Conservation (phyloP, 106 monocot genomes). For the Amphibolis antarctica region DNA sequence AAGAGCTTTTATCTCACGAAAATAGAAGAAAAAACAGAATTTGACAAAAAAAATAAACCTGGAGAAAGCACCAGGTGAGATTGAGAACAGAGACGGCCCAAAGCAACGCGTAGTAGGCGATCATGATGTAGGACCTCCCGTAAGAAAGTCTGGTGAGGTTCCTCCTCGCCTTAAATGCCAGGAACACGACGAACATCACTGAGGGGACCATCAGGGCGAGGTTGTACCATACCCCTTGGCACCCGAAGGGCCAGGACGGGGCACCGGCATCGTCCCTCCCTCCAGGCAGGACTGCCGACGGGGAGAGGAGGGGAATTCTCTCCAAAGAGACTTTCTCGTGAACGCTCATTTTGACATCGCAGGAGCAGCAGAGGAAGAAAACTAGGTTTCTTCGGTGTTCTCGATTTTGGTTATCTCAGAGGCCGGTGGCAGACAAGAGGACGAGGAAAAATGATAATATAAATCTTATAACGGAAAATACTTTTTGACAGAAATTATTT, state of each 20-base stretch:
- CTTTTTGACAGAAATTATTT: too few relatives aligned
- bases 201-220: constrained; percentile 21
- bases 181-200: constrained; percentile 12
- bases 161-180: constrained; percentile 20
- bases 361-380: not conserved
- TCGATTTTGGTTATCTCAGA: too few relatives aligned
- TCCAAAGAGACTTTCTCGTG: too few relatives aligned
- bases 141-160: constrained; percentile 22
- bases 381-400: not conserved
- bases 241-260: constrained; percentile 9
- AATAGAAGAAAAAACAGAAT: not conserved
- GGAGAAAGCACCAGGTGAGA: constrained; percentile 19
- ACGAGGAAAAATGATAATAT: too few relatives aligned
- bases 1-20: not conserved
- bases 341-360: too few relatives aligned
- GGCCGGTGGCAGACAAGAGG: too few relatives aligned
- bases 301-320: not conserved
- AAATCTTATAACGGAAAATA: too few relatives aligned
- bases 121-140: constrained; percentile 20
- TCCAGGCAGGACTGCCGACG: not conserved
- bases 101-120: constrained; percentile 19
- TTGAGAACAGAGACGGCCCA: constrained; percentile 23
- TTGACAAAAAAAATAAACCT: constrained; percentile 6
- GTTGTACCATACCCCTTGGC: constrained; percentile 12
- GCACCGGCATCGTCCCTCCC: not conserved